Evolutionary conservation across 192 early-diverging fungal genomes (phyloP).

Genomic region (Gigaspora rosea): DNA sequence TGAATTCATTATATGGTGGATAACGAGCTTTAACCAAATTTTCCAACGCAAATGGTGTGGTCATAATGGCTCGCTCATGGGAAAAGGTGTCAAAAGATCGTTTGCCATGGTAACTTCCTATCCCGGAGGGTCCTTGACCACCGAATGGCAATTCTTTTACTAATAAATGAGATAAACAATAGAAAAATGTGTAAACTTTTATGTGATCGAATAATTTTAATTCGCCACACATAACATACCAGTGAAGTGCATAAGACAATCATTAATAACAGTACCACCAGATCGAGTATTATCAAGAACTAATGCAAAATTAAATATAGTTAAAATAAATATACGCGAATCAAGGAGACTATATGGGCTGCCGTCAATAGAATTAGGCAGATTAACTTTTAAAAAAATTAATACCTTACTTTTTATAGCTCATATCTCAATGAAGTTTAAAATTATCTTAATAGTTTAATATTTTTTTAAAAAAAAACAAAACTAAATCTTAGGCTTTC

Average conservation of each 20-base stretch:
- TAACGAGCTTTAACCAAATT: conserved; percentile 20
- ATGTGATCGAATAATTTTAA: not conserved
- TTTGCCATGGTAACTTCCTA: conserved; percentile 83
- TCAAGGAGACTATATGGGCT: too few relatives aligned
- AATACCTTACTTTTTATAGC: too few relatives aligned
- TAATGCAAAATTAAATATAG: not conserved
- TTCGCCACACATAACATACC: conserved; percentile 37
- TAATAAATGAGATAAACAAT: conserved; percentile 11
- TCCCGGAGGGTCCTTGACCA: conserved; percentile 82
- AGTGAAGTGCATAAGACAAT: conserved; percentile 68
- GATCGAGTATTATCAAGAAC: conserved; percentile 71
- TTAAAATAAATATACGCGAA: not conserved
- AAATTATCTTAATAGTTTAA: too few relatives aligned
- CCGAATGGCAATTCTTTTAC: conserved; percentile 77
- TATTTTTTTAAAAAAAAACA: too few relatives aligned
- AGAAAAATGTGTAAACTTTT: not conserved
- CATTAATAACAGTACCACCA: conserved; percentile 80
- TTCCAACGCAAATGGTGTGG: conserved; percentile 23
- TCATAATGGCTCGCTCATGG: conserved; percentile 67
- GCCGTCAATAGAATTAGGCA: too few relatives aligned
- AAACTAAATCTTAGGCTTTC: too few relatives aligned
- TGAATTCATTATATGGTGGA: conserved; percentile 15
- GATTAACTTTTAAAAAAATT: too few relatives aligned
- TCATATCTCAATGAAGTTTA: too few relatives aligned
- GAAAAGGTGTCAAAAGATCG: conserved; percentile 80